Evolutionary conservation across 2,329 filamentous ascomycete species (phyloP), one percentile per base, ranked within the genome.

Genomic region (Capronia americana): DNA sequence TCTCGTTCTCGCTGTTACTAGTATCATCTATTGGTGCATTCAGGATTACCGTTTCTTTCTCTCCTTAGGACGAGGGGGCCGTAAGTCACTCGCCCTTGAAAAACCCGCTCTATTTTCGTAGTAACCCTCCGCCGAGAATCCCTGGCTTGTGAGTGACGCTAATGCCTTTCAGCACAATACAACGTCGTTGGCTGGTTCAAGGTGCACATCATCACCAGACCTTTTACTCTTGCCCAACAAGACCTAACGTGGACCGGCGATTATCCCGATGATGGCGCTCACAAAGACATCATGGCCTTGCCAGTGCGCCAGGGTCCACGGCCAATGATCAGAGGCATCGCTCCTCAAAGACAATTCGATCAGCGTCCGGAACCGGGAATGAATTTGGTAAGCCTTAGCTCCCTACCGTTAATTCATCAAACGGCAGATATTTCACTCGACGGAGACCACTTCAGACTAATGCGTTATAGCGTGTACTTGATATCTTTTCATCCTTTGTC

Each of bases 311-410:
- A 78, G 2, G 90, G 89, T 0, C 81, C 84, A 0, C 85, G 91
- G 0, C 92, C 92, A 1, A 75, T 78, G 2, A 89, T 93, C 10
- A 86, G 83, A 48, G 92, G 92, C 57, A 92, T 96, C 65, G 92
- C 92, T 0, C 92, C 92, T 0, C 92, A 96, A 74, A 86, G 92
- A 2, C 92, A 96, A 78, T 82, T 89, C 20, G 86, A 90, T 75
- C 91, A 96, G 74, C 83, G 83, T 48, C 86, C 87, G 11, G 82
- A 82, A 4, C 65, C 75, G 4, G 74, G 78, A 14, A 85, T 87
- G 74, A 88, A 68, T 26, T 23, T 41, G 61, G 68, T 70, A 38
- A 61, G 68, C 57, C 20, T 32, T 8, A 17, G 4, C 38, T 12
- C 11, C 44, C 30, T 23, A 7, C 20, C 11, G 20, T 12, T 24